Base-by-base conservation (phyloP, 23 red algal species). In the Cyanidiococcus yangmingshanensis region DNA sequence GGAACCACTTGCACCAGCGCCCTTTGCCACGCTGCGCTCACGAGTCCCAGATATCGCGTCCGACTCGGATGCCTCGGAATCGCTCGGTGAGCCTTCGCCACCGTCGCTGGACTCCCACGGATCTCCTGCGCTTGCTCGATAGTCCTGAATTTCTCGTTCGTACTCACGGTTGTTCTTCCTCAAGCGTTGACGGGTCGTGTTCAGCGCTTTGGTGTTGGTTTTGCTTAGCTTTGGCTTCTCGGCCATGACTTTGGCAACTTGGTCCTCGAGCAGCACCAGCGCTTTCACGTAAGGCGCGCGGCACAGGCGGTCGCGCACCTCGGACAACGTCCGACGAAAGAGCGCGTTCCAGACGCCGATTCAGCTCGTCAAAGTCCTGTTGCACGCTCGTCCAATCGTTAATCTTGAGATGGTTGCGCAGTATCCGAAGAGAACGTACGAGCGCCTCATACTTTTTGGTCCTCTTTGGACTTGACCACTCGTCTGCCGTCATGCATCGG, bases 131-230 rank as follows among this genome's bases (percentile, higher is more conserved):
- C 63, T 51, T 36, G 78, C 94, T 1, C 88, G 58, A 41, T 91
- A 87, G 32, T 74, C 75, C 27, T 88, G 79, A 30, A 98, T 91
- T 21, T 82, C 80, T 25, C 50, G 75, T 77, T 85, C 85, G 40
- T 89, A 86, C 67, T 81, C 77, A 21, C 79, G 57, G 37, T 79
- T 92, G 41, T 90, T 89, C 67, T 98, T 98, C 25, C 86, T 85
- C 1, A 92, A 74, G 67, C 87, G 82, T 57, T 91, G 86, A 29
- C 88, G 90, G 82, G 90, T 90, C 0, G 88, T 82, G 59, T 98
- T 98, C n/a, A 98, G 71, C 80, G 88, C 89, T 58, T 87, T 98
- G 68, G 94, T 87, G 79, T 98, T 98, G 12, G 94, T 98, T 79
- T 98, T 98, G 59, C 83, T 88, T 37, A 98, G 80, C 39, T 89